Conservation (phyloP, 371 early-diverging fungal genomes). For the Phascolomyces articulosus region DNA sequence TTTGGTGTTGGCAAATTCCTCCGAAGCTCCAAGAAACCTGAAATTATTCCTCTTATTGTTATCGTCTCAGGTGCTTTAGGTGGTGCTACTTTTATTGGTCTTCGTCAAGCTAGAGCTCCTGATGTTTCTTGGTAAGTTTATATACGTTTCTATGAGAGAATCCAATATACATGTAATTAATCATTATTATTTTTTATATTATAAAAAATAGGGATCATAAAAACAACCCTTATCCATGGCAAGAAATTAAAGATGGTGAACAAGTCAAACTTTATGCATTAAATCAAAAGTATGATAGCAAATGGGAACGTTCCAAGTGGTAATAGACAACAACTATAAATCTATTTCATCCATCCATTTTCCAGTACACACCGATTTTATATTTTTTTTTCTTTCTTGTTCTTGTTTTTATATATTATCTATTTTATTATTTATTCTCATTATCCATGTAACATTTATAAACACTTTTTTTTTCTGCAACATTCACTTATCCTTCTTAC, state of each 20-base stretch:
- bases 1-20: slow-evolving; percentile 26
- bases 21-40: slow-evolving; percentile 31
- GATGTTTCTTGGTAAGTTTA: slow-evolving; percentile 41
- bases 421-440: no score
- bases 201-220: slow-evolving; percentile 29
- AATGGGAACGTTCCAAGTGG: slow-evolving; percentile 42
- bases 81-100: slow-evolving; percentile 31
- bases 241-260: slow-evolving; percentile 45
- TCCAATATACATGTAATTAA: background rate
- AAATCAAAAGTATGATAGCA: slow-evolving; percentile 39
- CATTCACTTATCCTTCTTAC: background rate
- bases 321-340: slow-evolving; percentile 3
- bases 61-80: slow-evolving; percentile 31
- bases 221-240: slow-evolving; percentile 36
- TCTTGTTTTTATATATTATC: background rate
- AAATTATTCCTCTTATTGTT: slow-evolving; percentile 36
- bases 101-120: slow-evolving; percentile 33
- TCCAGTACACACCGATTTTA: background rate
- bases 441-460: no score
- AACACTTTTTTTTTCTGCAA: no score
- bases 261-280: slow-evolving; percentile 42
- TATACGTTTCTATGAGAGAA: no score
- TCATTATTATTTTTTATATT: background rate
- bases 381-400: background rate
- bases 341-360: no score